These are phyloP conservation scores for Stagonosporopsis cucurbitacearum DNA, from an alignment of 2,329 filamentous ascomycete genomes.

Conservation along the genomic window DNA sequence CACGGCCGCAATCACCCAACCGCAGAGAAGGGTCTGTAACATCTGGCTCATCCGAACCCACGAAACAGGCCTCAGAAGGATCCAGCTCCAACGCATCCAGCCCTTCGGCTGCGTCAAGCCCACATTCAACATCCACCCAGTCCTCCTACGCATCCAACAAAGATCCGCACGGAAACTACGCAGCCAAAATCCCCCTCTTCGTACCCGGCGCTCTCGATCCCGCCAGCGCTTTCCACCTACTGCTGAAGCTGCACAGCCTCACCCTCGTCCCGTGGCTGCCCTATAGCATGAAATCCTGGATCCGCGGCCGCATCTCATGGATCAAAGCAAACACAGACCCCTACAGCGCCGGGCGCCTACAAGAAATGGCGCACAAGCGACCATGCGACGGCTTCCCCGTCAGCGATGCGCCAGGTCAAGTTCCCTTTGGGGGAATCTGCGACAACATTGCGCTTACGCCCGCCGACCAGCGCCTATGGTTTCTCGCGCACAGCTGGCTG, in stretches of 20 bases:
- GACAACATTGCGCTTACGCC: conserved; percentile 8
- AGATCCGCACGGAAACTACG: neutral
- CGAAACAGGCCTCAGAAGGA: neutral
- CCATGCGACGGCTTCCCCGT: conserved; percentile 17
- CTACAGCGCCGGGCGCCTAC: conserved; percentile 21
- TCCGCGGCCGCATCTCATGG: conserved; percentile 23
- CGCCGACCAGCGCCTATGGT: conserved; percentile 15
- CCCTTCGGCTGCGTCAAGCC: neutral
- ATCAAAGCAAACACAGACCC: conserved; percentile 22
- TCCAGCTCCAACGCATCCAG: conserved; percentile 3
- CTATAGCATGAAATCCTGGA: conserved; percentile 22
- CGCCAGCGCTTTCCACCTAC: conserved; percentile 29
- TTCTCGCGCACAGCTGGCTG: conserved; percentile 18
- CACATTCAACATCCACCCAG: neutral
- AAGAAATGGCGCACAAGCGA: conserved; percentile 18
- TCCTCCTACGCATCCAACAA: conserved; percentile 9
- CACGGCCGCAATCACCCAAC: neutral
- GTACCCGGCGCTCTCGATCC: conserved; percentile 9
- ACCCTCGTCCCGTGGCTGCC: conserved; percentile 18
- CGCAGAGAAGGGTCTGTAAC: neutral
- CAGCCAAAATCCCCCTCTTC: conserved; percentile 3
- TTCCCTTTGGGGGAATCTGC: conserved; percentile 12
- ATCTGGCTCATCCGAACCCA: neutral
- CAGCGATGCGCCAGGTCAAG: conserved; percentile 4
- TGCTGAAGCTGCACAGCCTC: conserved; percentile 29